These are phyloP conservation scores for Mucor velutinosus DNA, from an alignment of 371 early-diverging fungal species.

Conservation along the genomic window DNA sequence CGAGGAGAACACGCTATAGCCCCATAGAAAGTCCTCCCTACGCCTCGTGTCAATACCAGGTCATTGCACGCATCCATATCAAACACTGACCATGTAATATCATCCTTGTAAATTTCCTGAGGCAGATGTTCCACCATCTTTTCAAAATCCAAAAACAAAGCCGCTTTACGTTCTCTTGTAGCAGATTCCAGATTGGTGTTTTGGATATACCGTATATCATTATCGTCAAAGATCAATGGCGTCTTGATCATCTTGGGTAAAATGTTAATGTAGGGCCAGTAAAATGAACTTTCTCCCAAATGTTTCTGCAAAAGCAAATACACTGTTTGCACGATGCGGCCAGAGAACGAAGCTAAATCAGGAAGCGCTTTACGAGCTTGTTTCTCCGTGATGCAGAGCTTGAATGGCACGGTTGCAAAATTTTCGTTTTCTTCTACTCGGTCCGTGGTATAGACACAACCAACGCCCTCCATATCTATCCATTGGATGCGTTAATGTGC, in stretches of 20 bases:
- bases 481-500: not conserved
- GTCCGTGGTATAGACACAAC: conserved; percentile 43
- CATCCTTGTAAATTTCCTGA: conserved; percentile 20
- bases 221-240: conserved; percentile 40
- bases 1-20: conserved; percentile 57
- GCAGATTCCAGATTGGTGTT: conserved; percentile 56
- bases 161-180: conserved; percentile 38
- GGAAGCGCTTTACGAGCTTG: conserved; percentile 47
- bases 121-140: conserved; percentile 30
- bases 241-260: conserved; percentile 50
- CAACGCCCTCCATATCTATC: conserved; percentile 39
- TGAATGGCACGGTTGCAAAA: conserved; percentile 46
- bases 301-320: conserved; percentile 44
- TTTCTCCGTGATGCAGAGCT: conserved; percentile 45
- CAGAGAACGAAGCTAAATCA: conserved; percentile 25
- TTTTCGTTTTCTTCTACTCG: conserved; percentile 32
- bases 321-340: conserved; percentile 38
- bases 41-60: conserved; percentile 8
- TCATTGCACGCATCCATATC: conserved; percentile 9
- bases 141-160: conserved; percentile 36
- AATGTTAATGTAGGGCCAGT: conserved; percentile 53
- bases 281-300: conserved; percentile 44
- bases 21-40: conserved; percentile 65
- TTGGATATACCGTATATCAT: conserved; percentile 48
- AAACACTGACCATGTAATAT: conserved; percentile 37